Base-by-base conservation (phyloP, 2,329 filamentous ascomycete species). In the Tolypocladium album region DNA sequence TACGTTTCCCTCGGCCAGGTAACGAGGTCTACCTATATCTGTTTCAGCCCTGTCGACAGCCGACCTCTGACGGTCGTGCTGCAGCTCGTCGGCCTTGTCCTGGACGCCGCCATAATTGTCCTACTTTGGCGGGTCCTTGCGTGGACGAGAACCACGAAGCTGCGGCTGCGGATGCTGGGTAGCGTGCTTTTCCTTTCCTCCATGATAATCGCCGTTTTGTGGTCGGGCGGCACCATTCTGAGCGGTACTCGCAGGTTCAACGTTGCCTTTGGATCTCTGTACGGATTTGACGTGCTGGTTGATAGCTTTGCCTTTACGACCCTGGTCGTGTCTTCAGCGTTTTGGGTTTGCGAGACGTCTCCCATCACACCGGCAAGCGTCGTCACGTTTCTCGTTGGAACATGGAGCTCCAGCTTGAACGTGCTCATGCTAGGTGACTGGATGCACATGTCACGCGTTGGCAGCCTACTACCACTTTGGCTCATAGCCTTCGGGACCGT, bases 71-170 rank as follows among this genome's bases (percentile, higher is more conserved):
- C 77, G 1, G 63, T 78, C 0, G 62, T 71, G n/a, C 64, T 78
- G 8, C 82, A 83, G 62, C 62, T 75, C 56, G 22, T 74, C 1
- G 78, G 79, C 0, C 67, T 83, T 22, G 61, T 75, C 27, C 69
- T 81, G 6, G 81, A 84, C 63, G 74, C 76, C 8, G 60, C 69
- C 45, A 77, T 82, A 58, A 65, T 79, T 24, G 66, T 81, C n/a
- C 67, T 81, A 12, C 61, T 75, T 2, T 84, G 82, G 81, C 76
- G 80, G 42, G 71, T 82, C 4, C 67, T 84, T 6, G 75, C 76
- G 15, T 82, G 81, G 79, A 72, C 78, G 0, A 74, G 77, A 47
- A 81, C 78, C 0, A 76, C 78, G 7, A 79, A 75, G 62, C 68
- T 70, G 39, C 76, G 79, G 3, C 67, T 84, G n/a, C 75, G 73